Evolutionary conservation across 176 grass and related monocot species (phyloP).

Genomic region (Oryza officinalis): DNA sequence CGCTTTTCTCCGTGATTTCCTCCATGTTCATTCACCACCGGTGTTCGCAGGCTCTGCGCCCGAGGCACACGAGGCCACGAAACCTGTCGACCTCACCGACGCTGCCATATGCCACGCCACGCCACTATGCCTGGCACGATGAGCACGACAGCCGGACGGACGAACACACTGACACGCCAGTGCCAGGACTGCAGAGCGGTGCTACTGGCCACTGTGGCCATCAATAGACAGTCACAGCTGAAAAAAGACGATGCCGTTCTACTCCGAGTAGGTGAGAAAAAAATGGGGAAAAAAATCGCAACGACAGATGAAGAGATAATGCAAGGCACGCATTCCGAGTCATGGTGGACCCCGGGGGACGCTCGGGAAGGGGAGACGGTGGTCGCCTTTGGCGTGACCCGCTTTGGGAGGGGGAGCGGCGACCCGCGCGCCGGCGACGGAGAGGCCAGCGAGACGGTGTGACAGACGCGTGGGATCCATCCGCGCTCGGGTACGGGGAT

Average conservation of each 20-base stretch:
- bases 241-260: neutral
- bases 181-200: neutral
- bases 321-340: neutral
- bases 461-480: neutral
- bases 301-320: neutral
- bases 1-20: neutral
- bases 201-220: neutral
- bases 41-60: neutral
- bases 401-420: neutral
- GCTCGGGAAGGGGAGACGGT: constrained; percentile 19
- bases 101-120: neutral
- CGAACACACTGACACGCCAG: neutral
- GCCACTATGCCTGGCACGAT: neutral
- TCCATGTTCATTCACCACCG: neutral
- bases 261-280: constrained; percentile 24
- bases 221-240: neutral
- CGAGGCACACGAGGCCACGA: neutral
- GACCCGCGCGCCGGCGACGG: neutral
- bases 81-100: constrained; percentile 11
- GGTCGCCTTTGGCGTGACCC: neutral
- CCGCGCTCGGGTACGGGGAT: neutral
- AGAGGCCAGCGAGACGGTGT: too few relatives aligned
- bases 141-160: neutral
- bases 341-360: neutral
- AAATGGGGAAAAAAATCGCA: neutral